Base-by-base conservation (phyloP, 2,329 filamentous ascomycete genomes). In the Proliferodiscus dingleyae region DNA sequence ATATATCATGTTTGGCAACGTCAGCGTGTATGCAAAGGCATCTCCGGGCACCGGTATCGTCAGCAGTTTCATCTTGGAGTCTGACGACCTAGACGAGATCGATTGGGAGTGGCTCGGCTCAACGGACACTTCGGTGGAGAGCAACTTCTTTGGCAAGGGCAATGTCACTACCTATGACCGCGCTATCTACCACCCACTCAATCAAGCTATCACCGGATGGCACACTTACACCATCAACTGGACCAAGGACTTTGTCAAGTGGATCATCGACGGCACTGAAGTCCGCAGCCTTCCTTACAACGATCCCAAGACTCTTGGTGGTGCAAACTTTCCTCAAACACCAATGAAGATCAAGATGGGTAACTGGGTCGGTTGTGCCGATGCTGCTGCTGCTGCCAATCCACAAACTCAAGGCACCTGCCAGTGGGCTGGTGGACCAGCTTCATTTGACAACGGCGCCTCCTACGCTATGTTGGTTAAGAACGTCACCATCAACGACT, bases 161-260 rank as follows among this genome's bases (percentile, higher is more conserved):
- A 70, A 80, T 50, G 74, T 68, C 22, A 71, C 71, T 37, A 68
- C 67, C 29, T 75, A 71, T 57, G 71, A 75, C 54, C 68, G 71
- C 38, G 75, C 66, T 32, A 43, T 56, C 36, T 64, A 64, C 42
- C 66, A 69, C 41, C 53, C 61, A 8, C 65, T 70, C 37, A 46
- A 62, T 40, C 58, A 56, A 44, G 39, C 66, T 5, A 49, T 58
- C 13, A 53, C 57, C 11, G 51, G 69, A 44, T 74, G 71, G 57
- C 81, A 86, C 68, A 85, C 75, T 45, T 87, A 87, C 68, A 74
- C 75, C 7, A 60, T 87, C 42, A 77, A 85, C 67, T 87, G 84
- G 84, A 83, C 77, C 18, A 61, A 72, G 22, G 71, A 77, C 6
- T 61, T 67, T 26, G 68, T 84, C 49, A 67, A 71, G 47, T 87